A percentile compares a stretch with the other conserved stretches of the same genome.
Conservation (phyloP, 2,329 filamentous ascomycete species). For the Diaporthe citriasiana region DNA sequence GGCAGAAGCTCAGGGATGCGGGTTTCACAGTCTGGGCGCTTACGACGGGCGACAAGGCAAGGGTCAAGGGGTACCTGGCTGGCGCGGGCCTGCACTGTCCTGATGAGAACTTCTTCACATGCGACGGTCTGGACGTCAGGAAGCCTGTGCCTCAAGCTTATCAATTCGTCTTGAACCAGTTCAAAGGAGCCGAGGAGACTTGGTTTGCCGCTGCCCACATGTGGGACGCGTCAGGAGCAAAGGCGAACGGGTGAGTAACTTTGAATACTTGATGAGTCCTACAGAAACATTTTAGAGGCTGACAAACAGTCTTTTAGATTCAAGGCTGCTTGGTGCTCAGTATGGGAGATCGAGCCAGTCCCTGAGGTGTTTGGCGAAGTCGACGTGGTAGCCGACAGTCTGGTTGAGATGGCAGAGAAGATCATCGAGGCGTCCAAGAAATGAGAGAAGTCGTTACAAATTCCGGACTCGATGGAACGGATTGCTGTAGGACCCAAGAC, state of each 20-base stretch:
- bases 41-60: constrained; percentile 63
- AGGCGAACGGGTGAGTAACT: constrained; percentile 56
- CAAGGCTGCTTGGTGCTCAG: constrained; percentile 66
- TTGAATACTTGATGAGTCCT: background rate
- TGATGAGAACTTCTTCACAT: constrained; percentile 64
- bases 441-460: background rate
- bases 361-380: constrained; percentile 65
- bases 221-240: constrained; percentile 70
- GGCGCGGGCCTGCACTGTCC: constrained; percentile 64
- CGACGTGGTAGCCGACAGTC: constrained; percentile 63
- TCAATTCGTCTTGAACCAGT: constrained; percentile 56
- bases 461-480: background rate
- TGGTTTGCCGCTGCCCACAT: constrained; percentile 73
- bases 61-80: constrained; percentile 68
- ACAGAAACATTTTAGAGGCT: background rate
- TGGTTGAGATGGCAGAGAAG: constrained; percentile 63
- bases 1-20: constrained; percentile 56
- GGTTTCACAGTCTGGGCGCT: constrained; percentile 69
- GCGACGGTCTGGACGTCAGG: constrained; percentile 61
- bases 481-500: background rate
- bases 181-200: constrained; percentile 54
- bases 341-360: constrained; percentile 66
- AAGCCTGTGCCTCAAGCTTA: constrained; percentile 67
- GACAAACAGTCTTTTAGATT: constrained; percentile 49
- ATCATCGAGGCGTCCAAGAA: constrained; percentile 50